Base-by-base conservation (phyloP, 2,329 filamentous ascomycete genomes). In the Neonectria magnoliae region DNA sequence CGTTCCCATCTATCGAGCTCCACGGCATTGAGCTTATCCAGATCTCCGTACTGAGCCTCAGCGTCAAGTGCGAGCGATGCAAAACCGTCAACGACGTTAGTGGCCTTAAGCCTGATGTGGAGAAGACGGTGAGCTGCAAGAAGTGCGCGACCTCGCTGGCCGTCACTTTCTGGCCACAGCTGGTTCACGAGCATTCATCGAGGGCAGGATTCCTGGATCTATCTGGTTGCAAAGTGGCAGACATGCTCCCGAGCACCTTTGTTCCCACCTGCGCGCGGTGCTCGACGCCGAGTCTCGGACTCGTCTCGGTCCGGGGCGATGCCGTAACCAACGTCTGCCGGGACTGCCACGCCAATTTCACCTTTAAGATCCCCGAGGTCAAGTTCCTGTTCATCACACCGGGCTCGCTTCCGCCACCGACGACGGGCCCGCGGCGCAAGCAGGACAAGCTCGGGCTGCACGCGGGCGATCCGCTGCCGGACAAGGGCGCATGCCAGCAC, bases 241-340 rank as follows among this genome's bases (percentile, higher is more conserved):
- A 96, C 75, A 87, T 96, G 83, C 86, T 96, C 11, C 90, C 91
- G 58, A 94, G 91, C 78, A 90, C 88, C 44, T 95, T 97, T 80
- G 81, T 92, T 31, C 93, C 93, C 16, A 94, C 91, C 0, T 97
- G 93, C 76, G 85, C 87, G 1, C 85, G 87, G 73, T 97, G 93
- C 79, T 96, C 93, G 31, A 91, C 89, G 1, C 73, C 87, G 1
- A 88, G 89, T 66, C 85, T 86, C 4, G 92, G 91, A 1, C 84
- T 96, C 36, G 84, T 90, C 16, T 89, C 91, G 5, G 91, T 95
- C 6, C 85, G 91, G 27, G 92, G 92, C 50, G 92, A 95, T 64
- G 88, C 87, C 18, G 87, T 88, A 22, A 90, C 89, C 73, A 92
- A 93, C 63, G 86, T 93, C 41, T 97, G 93, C 79, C 88, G 93